A percentile compares a stretch with the other conserved stretches of the same genome.
These are phyloP conservation scores for Alternaria ethzedia DNA, from an alignment of 2,329 filamentous ascomycete species.

Conservation along the genomic window DNA sequence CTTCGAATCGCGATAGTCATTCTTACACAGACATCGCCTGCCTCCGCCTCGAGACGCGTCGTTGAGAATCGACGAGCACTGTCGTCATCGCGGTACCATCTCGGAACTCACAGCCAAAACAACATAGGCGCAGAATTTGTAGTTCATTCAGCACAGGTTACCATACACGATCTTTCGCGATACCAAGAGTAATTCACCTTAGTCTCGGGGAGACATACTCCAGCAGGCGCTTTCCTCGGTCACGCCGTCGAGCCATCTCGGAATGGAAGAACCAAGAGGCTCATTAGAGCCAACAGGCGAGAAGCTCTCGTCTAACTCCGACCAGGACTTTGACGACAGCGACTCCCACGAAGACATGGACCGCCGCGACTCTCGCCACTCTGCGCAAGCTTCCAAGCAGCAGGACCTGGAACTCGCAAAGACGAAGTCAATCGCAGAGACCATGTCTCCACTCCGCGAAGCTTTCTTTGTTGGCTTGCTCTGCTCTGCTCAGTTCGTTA, in stretches of 20 bases:
- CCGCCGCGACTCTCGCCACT: neutral
- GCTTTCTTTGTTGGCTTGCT: conserved; percentile 34
- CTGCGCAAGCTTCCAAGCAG: neutral
- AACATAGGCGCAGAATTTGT: neutral
- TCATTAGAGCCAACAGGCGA: neutral
- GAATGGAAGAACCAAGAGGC: neutral
- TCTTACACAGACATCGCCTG: neutral
- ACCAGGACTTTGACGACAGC: neutral
- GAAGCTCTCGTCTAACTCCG: neutral
- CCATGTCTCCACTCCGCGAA: conserved; percentile 30
- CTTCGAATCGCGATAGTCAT: neutral
- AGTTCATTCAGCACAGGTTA: neutral
- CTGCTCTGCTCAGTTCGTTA: conserved; percentile 44
- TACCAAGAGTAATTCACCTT: rapidly evolving
- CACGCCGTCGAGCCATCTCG: neutral
- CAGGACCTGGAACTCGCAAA: conserved; percentile 21
- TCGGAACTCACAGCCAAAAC: neutral
- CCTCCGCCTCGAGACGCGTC: neutral
- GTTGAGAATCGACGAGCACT: neutral
- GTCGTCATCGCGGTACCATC: neutral
- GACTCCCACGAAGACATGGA: neutral
- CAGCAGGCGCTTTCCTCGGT: neutral
- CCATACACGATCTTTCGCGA: no score
- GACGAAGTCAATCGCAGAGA: conserved; percentile 29
- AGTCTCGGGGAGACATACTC: neutral